Base-by-base conservation (phyloP, 2,329 filamentous ascomycete species). In the Sclerotinia subarctica region DNA sequence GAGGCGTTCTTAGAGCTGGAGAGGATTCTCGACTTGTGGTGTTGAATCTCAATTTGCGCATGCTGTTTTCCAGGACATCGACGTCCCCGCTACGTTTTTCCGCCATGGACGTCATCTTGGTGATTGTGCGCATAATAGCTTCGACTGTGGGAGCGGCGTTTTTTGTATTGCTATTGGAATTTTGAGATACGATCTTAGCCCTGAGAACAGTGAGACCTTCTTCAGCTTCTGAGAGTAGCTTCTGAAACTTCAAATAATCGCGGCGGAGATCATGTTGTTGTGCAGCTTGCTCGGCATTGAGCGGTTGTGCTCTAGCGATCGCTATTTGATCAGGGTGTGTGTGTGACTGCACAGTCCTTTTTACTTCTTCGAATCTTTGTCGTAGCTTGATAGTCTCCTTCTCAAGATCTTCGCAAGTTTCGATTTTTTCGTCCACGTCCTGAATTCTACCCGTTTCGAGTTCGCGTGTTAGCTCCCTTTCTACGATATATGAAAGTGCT, bases 11-110 rank as follows among this genome's bases (percentile, higher is more conserved):
- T 60, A 78, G 77, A n/a, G 80, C 78, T 26, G 80, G 81, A 26
- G 78, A 83, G 51, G 76, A 81, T 75, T 84, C 80, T 52, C 82
- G 78, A 74, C 79, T 82, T 15, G 69, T 67, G 8, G 77, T 77
- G 46, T 72, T 70, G 11, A 92, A 79, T 8, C 85, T 84, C 29
- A 96, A 79, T 77, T 88, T 92, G 69, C 90, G 88, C 81, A 99
- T 87, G 77, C 97, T 92, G 59, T 89, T 87, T 80, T 98, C 95
- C 44, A 98, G 84, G 8, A 97, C 87, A 77, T 97, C 93, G 64
- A 99, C 88, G 74, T 98, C 94, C 68, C 90, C 92, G 76, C 91
- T 95, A 77, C 92, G 91, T 80, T 93, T 92, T 82, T 98, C 92
- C 0, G 91, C 91, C 90, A 97, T 94, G 69, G 83, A 86, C 46